A percentile compares a stretch with the other conserved stretches of the same genome.
These are phyloP conservation scores for Ustilago lituana DNA, from an alignment of 1,284 basidiomycete species.

Conservation along the genomic window DNA sequence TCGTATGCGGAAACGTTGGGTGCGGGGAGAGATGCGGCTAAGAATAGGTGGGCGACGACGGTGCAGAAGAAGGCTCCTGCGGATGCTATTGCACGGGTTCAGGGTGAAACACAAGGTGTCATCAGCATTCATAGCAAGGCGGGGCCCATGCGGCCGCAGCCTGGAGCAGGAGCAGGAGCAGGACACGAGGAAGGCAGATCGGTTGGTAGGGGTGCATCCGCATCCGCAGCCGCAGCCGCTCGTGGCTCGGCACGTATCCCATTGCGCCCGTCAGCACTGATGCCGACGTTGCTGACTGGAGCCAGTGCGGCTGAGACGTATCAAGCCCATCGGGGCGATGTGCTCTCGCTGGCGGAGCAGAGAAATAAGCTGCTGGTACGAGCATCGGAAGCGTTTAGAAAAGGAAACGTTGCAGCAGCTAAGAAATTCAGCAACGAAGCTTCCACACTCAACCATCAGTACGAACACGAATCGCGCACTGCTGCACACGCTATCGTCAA, in stretches of 20 bases:
- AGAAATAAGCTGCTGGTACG: constrained; percentile 93
- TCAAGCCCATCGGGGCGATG: constrained; percentile 83
- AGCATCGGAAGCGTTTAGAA: constrained; percentile 92
- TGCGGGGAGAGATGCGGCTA: constrained; percentile 37
- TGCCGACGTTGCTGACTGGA: constrained; percentile 79
- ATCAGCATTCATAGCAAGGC: constrained; percentile 40
- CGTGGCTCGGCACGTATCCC: constrained; percentile 64
- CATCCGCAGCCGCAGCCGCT: background rate
- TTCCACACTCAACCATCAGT: constrained; percentile 87
- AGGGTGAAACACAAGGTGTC: constrained; percentile 26
- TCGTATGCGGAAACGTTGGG: constrained; percentile 40
- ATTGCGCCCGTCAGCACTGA: constrained; percentile 82
- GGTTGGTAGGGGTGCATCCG: too few species aligned
- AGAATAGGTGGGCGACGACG: constrained; percentile 58
- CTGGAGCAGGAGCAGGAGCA: constrained; percentile 3
- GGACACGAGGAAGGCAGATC: too few species aligned
- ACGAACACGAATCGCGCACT: constrained; percentile 84
- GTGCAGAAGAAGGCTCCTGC: constrained; percentile 37
- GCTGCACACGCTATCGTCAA: constrained; percentile 83
- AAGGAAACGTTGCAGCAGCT: constrained; percentile 91
- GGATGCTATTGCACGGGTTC: constrained; percentile 24
- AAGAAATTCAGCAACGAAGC: constrained; percentile 93
- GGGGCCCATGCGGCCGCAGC: constrained; percentile 19
- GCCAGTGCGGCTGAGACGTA: constrained; percentile 79
- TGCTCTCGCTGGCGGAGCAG: constrained; percentile 88